Conservation (phyloP, 768 basidiomycete species). For the Leccinum aurantiacum region DNA sequence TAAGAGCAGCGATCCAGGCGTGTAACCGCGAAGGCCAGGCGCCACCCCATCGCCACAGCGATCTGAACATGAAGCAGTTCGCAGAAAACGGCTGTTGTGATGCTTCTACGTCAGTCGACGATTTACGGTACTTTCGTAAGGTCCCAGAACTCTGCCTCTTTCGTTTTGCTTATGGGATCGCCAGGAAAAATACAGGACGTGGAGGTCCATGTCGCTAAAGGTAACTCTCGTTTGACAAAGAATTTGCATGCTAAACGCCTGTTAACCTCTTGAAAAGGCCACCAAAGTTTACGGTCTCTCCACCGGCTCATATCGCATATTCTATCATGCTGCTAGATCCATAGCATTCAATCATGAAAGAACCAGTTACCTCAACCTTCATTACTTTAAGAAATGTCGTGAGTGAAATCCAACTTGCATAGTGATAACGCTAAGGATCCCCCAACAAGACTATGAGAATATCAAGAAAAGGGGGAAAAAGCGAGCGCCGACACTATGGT, state of each 20-base stretch:
- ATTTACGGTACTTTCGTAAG: too few species aligned
- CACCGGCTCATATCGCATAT: constrained; percentile 70
- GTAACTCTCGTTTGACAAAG: constrained; percentile 31
- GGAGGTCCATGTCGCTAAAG: constrained; percentile 59
- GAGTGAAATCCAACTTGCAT: constrained; percentile 32
- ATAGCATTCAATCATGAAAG: constrained; percentile 92
- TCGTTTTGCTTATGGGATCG: not conserved
- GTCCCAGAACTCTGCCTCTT: not conserved
- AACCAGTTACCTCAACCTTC: constrained; percentile 70
- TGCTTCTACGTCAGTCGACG: too few species aligned
- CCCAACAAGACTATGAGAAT: constrained; percentile 4
- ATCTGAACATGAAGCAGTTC: too few species aligned
- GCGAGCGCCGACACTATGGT: constrained; percentile 4
- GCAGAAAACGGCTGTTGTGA: too few species aligned
- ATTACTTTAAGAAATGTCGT: constrained; percentile 86
- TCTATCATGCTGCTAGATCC: constrained; percentile 68
- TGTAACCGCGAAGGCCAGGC: not conserved
- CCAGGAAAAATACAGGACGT: constrained; percentile 54
- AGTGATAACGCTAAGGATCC: not conserved
- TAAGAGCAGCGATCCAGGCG: not conserved
- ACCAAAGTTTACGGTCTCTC: constrained; percentile 68
- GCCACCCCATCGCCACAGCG: constrained; percentile 11
- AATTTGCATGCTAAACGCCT: not conserved
- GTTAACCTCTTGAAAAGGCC: constrained; percentile 40
- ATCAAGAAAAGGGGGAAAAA: not conserved